Base-by-base conservation (phyloP, 208 protist genomes). In the Herpetomonas tarakana region DNA sequence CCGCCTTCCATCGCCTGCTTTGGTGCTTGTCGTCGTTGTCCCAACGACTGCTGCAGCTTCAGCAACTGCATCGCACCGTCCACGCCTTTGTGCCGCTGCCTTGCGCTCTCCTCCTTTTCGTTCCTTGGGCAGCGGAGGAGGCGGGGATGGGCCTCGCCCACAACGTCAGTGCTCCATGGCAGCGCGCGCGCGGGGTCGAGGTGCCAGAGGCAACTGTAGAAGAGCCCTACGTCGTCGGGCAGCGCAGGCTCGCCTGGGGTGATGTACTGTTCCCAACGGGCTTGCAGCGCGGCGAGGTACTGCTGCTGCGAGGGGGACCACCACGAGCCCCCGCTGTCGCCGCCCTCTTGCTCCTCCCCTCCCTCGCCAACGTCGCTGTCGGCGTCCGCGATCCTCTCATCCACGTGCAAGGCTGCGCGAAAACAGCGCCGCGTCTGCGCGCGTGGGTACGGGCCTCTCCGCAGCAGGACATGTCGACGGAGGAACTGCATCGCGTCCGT, bases 401-500 rank as follows among this genome's bases (percentile, higher is more conserved):
- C 49, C 53, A n/a, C n/a, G n/a, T n/a, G n/a, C n/a, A n/a, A n/a
- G n/a, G n/a, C n/a, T n/a, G n/a, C n/a, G n/a, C n/a, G n/a, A n/a
- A n/a, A n/a, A 9, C 56, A 35, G 25, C 53, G 27, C 59, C 51
- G 21, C 1, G 22, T n/a, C 4, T 19, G 38, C 16, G 46, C 35
- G 30, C 21, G 31, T 19, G 49, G 51, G 39, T 60, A 58, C 9
- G 74, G 67, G 18, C 80, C 83, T 16, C 77, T 72, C 16, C 83
- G 79, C 26, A 86, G 51, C 50, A 85, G 21, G 21, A 77, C 27
- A 35, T 77, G 19, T 3, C 18, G 28, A 18, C 84, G 74, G 1
- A 91, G 38, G 54, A 83, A 88, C 3, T 55, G 53, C 52, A 74
- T 44, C 4, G 76, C 68, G 11, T 78, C 74, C 25, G 29, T 38